These are phyloP conservation scores for Penicillium dipodomyicola DNA, from an alignment of 495 filamentous ascomycete species.

Conservation along the genomic window DNA sequence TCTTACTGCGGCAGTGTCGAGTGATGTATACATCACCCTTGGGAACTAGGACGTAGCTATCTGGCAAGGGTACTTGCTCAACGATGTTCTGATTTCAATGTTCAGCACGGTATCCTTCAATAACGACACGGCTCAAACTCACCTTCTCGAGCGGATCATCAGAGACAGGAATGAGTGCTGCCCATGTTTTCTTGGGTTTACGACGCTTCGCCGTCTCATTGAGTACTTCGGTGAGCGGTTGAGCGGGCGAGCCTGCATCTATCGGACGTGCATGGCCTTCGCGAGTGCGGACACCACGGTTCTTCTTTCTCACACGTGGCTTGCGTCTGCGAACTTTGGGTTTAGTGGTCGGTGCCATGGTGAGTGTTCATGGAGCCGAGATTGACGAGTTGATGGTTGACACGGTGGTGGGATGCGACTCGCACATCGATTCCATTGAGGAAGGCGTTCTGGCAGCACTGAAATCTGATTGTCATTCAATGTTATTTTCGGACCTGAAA, in stretches of 20 bases:
- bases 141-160: conserved; percentile 27
- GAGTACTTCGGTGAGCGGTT: conserved; percentile 5
- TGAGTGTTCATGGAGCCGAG: not conserved
- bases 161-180: conserved; percentile 14
- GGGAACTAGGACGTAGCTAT: conserved; percentile 49
- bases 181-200: not conserved
- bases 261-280: not conserved
- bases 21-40: conserved; percentile 53
- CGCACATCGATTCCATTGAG: not conserved
- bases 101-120: not conserved
- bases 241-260: not conserved
- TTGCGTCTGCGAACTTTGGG: conserved; percentile 14
- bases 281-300: not conserved
- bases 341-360: conserved; percentile 14
- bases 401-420: not conserved
- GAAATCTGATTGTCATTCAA: not conserved
- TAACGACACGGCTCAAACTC: not conserved
- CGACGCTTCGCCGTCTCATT: conserved; percentile 8
- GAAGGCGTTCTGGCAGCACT: not conserved
- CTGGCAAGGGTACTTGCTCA: conserved; percentile 21
- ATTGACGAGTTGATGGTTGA: conserved; percentile 2
- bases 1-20: conserved; percentile 45
- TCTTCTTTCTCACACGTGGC: not conserved
- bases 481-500: conserved; percentile 2
- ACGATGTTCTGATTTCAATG: conserved; percentile 32